Evolutionary conservation across 2,329 filamentous ascomycete species (phyloP).

Genomic region (Fusarium abutilonis): DNA sequence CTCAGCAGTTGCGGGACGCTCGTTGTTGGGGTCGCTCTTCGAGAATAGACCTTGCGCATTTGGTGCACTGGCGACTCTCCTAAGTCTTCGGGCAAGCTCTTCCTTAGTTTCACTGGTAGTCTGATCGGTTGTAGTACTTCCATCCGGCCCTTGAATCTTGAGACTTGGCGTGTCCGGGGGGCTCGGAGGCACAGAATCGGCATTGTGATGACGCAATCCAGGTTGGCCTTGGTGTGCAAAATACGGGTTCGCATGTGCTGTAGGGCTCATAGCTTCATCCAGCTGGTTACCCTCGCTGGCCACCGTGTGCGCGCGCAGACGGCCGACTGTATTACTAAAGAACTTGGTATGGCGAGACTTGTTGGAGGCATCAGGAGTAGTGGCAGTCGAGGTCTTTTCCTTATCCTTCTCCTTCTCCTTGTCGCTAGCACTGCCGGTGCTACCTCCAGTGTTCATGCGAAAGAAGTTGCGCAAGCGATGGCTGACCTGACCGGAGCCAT

Average conservation of each 20-base stretch:
- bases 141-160: slow-evolving; percentile 75
- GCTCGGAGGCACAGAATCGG: slow-evolving; percentile 89
- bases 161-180: slow-evolving; percentile 89
- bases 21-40: slow-evolving; percentile 62
- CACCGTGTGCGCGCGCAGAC: slow-evolving; percentile 88
- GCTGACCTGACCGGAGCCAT: slow-evolving; percentile 67
- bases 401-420: slow-evolving; percentile 54
- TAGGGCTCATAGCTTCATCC: slow-evolving; percentile 89
- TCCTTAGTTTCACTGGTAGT: slow-evolving; percentile 86
- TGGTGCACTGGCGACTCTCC: slow-evolving; percentile 93
- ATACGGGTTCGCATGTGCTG: slow-evolving; percentile 94
- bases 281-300: slow-evolving; percentile 92
- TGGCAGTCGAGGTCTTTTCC: slow-evolving; percentile 43
- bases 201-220: slow-evolving; percentile 92
- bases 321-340: slow-evolving; percentile 84
- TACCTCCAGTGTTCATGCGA: slow-evolving; percentile 66
- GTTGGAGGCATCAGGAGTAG: slow-evolving; percentile 54
- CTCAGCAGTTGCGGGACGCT: slow-evolving; percentile 85
- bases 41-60: slow-evolving; percentile 94
- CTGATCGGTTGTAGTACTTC: slow-evolving; percentile 67
- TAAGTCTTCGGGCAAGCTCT: slow-evolving; percentile 89
- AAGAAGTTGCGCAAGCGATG: slow-evolving; percentile 78
- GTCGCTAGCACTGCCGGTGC: slow-evolving; percentile 52
- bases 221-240: slow-evolving; percentile 97
- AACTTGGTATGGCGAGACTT: slow-evolving; percentile 88